A percentile compares a stretch with the other conserved stretches of the same genome.
Evolutionary conservation across 345 rosid genomes (phyloP).

Genomic region (Sisymbrium altissimum): DNA sequence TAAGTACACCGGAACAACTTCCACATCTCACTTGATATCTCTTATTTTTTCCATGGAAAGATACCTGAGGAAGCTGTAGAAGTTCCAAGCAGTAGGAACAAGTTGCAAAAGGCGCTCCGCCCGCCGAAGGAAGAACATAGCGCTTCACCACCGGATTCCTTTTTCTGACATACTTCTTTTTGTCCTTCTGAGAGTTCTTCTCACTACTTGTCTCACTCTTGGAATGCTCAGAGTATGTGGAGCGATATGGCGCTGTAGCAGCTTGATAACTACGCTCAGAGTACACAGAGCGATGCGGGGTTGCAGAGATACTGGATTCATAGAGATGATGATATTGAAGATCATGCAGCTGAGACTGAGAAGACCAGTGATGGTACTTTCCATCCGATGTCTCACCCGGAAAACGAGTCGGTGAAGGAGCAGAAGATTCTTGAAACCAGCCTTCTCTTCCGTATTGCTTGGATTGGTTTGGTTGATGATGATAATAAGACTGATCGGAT

Average conservation of each 20-base stretch:
- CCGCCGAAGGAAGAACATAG: constrained; percentile 62
- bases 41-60: constrained; percentile 46
- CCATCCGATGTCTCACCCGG: constrained; percentile 43
- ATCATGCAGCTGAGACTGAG: constrained; percentile 36
- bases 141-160: constrained; percentile 45
- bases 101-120: constrained; percentile 75
- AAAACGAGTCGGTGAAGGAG: constrained; percentile 33
- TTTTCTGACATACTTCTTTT: constrained; percentile 38
- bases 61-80: constrained; percentile 72
- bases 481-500: constrained; percentile 27
- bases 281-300: constrained; percentile 39
- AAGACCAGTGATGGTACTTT: constrained; percentile 34
- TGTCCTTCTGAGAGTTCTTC: constrained; percentile 35
- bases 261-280: constrained; percentile 27
- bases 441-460: constrained; percentile 18
- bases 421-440: constrained; percentile 28
- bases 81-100: constrained; percentile 56
- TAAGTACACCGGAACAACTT: constrained; percentile 58
- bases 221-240: constrained; percentile 18
- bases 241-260: constrained; percentile 38
- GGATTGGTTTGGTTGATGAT: constrained; percentile 31
- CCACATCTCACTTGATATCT: constrained; percentile 71
- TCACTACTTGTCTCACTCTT: constrained; percentile 45
- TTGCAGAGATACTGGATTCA: constrained; percentile 45
- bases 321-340: constrained; percentile 30